phyloP scores from a whole-genome alignment of 306 rosid species.

The Carpinus viminea region DNA sequence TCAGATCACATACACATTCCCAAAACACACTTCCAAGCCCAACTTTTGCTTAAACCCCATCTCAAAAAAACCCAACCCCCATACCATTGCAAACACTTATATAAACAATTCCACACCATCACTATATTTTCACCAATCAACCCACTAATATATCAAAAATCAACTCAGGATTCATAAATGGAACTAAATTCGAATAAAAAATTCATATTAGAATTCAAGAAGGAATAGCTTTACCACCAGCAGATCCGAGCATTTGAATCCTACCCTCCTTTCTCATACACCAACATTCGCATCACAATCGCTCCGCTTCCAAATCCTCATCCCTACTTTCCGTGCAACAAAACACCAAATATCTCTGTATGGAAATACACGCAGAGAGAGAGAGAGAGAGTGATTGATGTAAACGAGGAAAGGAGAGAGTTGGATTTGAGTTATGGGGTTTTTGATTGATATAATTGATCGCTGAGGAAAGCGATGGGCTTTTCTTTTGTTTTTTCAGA shows the following conservation, averaged over 20 bases:
- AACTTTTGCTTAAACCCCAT: not conserved
- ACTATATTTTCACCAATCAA: not conserved
- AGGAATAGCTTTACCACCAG: constrained; percentile 55
- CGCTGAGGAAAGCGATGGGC: constrained; percentile 52
- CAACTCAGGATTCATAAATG: not conserved
- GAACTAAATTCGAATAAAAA: not conserved
- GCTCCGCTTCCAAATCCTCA: constrained; percentile 30
- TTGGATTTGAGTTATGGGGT: constrained; percentile 52
- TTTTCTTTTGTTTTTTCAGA: constrained; percentile 13
- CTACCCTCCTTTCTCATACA: constrained; percentile 26
- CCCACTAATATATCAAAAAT: not conserved
- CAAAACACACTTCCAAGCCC: not conserved
- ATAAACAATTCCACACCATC: not conserved
- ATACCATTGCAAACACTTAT: not conserved
- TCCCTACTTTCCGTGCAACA: constrained; percentile 9
- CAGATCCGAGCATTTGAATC: constrained; percentile 70
- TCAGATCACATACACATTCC: constrained; percentile 29
- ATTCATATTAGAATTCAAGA: not conserved
- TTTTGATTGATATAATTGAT: constrained; percentile 39
- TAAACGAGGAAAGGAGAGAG: constrained; percentile 35
- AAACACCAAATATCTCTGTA: constrained; percentile 16
- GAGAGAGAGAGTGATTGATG: constrained; percentile 24
- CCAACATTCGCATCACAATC: constrained; percentile 54
- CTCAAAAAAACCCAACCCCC: not conserved
- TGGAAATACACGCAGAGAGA: not conserved